phyloP scores from a whole-genome alignment of 2,329 filamentous ascomycete genomes.

The Colletotrichum higginsianum region DNA sequence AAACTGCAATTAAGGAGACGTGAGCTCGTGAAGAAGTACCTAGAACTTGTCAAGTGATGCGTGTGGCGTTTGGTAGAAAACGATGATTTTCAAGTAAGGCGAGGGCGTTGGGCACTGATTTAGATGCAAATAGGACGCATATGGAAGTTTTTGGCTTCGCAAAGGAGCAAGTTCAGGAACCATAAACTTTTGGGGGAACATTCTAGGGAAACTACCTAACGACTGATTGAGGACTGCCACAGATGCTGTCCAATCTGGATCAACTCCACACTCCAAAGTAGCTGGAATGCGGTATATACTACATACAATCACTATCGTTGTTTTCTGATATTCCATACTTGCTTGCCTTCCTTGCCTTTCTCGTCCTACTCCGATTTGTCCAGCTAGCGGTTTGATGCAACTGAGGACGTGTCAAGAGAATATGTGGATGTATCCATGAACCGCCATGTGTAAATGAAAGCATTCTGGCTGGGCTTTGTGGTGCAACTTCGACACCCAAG shows the following conservation, averaged over 20 bases:
- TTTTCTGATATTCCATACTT: constrained; percentile 41
- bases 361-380: constrained; percentile 8
- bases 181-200: constrained; percentile 4
- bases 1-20: constrained; percentile 9
- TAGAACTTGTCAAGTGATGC: background rate
- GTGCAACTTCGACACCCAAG: constrained; percentile 35
- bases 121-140: background rate
- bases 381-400: constrained; percentile 13
- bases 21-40: background rate
- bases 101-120: background rate
- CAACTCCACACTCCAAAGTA: constrained; percentile 37
- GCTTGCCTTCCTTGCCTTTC: background rate
- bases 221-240: constrained; percentile 38
- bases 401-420: constrained; percentile 10
- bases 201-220: constrained; percentile 40
- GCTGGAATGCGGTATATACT: constrained; percentile 38
- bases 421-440: constrained; percentile 24
- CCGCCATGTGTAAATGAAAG: constrained; percentile 38
- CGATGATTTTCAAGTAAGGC: background rate
- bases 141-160: too few species aligned
- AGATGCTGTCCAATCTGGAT: constrained; percentile 40
- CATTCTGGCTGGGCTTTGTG: constrained; percentile 32
- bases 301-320: constrained; percentile 42
- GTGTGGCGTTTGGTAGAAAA: constrained; percentile 22
- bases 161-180: background rate